Evolutionary conservation across 345 rosid species (phyloP).

Genomic region (Brassica juncea): DNA sequence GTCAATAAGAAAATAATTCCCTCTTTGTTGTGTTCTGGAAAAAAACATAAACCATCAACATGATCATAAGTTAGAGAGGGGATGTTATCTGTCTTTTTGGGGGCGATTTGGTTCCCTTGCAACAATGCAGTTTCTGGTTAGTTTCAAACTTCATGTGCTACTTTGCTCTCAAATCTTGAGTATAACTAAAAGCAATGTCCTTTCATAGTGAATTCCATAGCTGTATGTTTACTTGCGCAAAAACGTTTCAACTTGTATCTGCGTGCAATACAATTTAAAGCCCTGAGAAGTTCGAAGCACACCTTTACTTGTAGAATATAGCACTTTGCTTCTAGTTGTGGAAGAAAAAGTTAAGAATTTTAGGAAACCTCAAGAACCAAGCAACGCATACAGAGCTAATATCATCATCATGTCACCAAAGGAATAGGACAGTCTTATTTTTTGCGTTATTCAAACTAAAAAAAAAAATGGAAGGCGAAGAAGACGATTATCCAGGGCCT

Average conservation of each 20-base stretch:
- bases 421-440: conserved; percentile 15
- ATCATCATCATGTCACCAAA: conserved; percentile 21
- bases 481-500: conserved; percentile 10
- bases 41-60: conserved; percentile 9
- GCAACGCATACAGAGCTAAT: conserved; percentile 17
- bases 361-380: conserved; percentile 19
- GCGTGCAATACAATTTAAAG: background rate
- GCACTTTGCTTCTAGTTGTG: conserved; percentile 32
- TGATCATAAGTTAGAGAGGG: conserved; percentile 28
- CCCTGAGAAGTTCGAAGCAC: background rate
- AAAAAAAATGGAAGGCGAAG: conserved; percentile 29
- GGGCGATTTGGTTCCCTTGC: conserved; percentile 20
- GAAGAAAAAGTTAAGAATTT: conserved; percentile 25
- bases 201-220: conserved; percentile 9
- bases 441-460: conserved; percentile 1
- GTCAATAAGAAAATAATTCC: conserved; percentile 33
- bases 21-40: conserved; percentile 28
- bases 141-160: conserved; percentile 32
- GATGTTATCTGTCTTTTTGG: conserved; percentile 24
- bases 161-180: conserved; percentile 1
- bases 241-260: background rate
- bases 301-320: conserved; percentile 15
- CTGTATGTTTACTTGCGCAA: background rate
- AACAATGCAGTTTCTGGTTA: conserved; percentile 34
- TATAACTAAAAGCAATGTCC: conserved; percentile 12